Percentiles rank a stretch among this genome's conserved stretches.
phyloP scores from a whole-genome alignment of 1,284 basidiomycete genomes.

The Microbotryum violaceum region DNA sequence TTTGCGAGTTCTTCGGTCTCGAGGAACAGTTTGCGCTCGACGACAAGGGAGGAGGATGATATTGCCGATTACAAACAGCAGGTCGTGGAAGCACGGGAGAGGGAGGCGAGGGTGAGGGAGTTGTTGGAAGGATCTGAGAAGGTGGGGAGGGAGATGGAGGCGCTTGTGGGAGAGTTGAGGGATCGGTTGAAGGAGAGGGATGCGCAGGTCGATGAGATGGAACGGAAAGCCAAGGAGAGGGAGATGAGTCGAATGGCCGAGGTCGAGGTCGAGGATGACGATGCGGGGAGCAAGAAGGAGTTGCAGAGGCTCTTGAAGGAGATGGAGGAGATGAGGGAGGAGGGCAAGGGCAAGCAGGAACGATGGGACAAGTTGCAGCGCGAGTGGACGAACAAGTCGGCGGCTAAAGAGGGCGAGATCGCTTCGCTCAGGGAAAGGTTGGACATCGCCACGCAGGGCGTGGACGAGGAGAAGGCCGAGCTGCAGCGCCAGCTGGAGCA shows the following conservation, averaged over 20 bases:
- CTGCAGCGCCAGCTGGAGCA: slow-evolving; percentile 59
- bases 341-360: background rate
- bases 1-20: slow-evolving; percentile 22
- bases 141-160: slow-evolving; percentile 39
- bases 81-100: slow-evolving; percentile 49
- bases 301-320: slow-evolving; percentile 8
- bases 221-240: slow-evolving; percentile 3
- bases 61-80: slow-evolving; percentile 48
- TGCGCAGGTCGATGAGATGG: background rate
- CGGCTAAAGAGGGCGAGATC: slow-evolving; percentile 33
- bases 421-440: slow-evolving; percentile 34
- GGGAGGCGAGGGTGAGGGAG: slow-evolving; percentile 22
- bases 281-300: slow-evolving; percentile 15
- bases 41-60: slow-evolving; percentile 1
- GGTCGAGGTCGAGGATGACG: slow-evolving; percentile 18
- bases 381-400: slow-evolving; percentile 29
- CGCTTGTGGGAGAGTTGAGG: slow-evolving; percentile 11
- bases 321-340: background rate
- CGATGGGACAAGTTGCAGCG: slow-evolving; percentile 24
- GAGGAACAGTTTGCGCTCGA: slow-evolving; percentile 3
- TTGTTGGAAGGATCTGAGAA: slow-evolving; percentile 41
- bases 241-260: slow-evolving; percentile 4
- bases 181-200: slow-evolving; percentile 5
- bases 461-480: slow-evolving; percentile 42
- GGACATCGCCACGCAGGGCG: slow-evolving; percentile 27